These are phyloP conservation scores for Evansstolkia leycettana DNA, from an alignment of 495 filamentous ascomycete species.

Conservation along the genomic window DNA sequence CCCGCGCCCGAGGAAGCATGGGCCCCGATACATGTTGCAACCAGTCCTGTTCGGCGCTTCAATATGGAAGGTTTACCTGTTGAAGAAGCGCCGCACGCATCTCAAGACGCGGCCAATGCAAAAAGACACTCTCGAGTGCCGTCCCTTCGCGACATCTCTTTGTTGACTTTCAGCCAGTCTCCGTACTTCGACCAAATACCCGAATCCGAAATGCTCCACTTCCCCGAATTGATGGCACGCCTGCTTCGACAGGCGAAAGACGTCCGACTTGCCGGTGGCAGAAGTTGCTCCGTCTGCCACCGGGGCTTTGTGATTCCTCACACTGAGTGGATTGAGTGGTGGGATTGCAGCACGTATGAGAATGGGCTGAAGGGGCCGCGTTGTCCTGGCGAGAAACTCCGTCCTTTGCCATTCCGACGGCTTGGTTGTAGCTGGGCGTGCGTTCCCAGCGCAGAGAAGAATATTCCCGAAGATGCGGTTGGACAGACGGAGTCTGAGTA, in stretches of 20 bases:
- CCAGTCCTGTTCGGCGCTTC: constrained; percentile 28
- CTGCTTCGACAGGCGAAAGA: constrained; percentile 28
- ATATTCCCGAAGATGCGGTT: too few species aligned
- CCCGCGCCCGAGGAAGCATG: constrained; percentile 24
- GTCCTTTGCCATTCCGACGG: constrained; percentile 49
- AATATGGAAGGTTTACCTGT: constrained; percentile 31
- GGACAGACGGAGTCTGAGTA: too few species aligned
- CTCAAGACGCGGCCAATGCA: not conserved
- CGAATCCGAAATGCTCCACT: constrained; percentile 25
- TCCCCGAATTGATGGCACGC: constrained; percentile 26
- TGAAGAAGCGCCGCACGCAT: constrained; percentile 1
- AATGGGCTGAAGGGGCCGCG: constrained; percentile 31
- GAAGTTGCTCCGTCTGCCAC: constrained; percentile 48
- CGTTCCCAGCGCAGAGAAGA: constrained; percentile 1
- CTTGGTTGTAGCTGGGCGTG: constrained; percentile 57
- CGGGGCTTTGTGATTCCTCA: constrained; percentile 44
- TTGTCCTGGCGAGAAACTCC: constrained; percentile 19
- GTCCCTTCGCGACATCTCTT: constrained; percentile 46
- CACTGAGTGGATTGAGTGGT: constrained; percentile 67
- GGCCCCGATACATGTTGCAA: constrained; percentile 31
- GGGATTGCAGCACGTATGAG: constrained; percentile 38
- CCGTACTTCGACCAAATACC: constrained; percentile 31
- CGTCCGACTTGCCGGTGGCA: constrained; percentile 36
- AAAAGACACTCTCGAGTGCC: constrained; percentile 17
- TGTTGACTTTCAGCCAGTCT: constrained; percentile 34